Evolutionary conservation across 2,329 filamentous ascomycete species (phyloP).

Genomic region (Aureobasidium sp.): DNA sequence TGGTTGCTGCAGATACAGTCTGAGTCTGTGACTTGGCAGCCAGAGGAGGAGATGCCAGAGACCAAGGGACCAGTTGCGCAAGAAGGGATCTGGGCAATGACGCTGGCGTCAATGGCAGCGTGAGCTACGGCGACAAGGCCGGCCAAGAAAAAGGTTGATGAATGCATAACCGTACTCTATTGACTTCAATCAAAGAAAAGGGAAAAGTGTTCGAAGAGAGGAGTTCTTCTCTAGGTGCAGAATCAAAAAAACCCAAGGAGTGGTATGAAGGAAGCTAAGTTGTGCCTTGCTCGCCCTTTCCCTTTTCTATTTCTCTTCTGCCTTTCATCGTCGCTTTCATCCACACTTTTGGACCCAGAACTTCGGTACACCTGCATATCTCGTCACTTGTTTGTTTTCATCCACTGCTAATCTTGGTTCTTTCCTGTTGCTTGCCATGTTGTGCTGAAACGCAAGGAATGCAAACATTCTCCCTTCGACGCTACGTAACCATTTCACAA

Average conservation of each 20-base stretch:
- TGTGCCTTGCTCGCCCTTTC: background rate
- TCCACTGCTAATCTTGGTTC: background rate
- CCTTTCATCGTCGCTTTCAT: background rate
- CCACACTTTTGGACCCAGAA: background rate
- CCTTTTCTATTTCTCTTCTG: background rate
- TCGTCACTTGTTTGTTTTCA: slow-evolving; percentile 9
- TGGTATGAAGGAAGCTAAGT: slow-evolving; percentile 2
- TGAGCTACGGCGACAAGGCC: background rate
- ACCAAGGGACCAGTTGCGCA: background rate
- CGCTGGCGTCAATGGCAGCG: background rate
- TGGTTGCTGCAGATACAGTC: slow-evolving; percentile 9
- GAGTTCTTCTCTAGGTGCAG: background rate
- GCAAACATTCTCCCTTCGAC: background rate
- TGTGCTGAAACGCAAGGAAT: slow-evolving; percentile 1
- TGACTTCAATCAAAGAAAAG: background rate
- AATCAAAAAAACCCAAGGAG: background rate
- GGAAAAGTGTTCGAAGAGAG: background rate
- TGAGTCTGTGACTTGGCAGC: background rate
- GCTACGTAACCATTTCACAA: background rate
- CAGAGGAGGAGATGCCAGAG: background rate
- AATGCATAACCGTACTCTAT: background rate
- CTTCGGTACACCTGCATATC: background rate
- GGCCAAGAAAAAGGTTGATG: background rate
- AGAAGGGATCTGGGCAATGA: background rate
- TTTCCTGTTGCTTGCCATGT: background rate